Base-by-base conservation (phyloP, 2,329 filamentous ascomycete genomes). In the Fusarium neocosmosporiellum region DNA sequence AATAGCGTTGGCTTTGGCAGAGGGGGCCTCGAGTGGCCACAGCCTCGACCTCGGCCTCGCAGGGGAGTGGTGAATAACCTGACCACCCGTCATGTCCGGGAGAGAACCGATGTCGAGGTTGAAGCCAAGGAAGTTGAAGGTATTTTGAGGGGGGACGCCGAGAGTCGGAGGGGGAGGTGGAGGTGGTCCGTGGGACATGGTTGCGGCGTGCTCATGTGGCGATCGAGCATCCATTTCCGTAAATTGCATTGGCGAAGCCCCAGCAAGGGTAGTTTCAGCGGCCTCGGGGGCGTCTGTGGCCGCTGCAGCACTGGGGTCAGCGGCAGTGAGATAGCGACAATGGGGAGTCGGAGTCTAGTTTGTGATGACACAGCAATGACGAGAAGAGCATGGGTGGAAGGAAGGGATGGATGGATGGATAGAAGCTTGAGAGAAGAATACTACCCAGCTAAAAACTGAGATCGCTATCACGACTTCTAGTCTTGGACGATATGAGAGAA, bases 171-270 rank as follows among this genome's bases (percentile, higher is more conserved):
- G 80, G 50, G 79, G 80, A 72, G 80, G 79, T 68, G 79, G 81
- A 74, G 80, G 79, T 71, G 78, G 80, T 68, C 80, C 73, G 75
- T 81, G 78, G 72, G 81, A 80, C 81, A 83, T 83, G 73, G 72
- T 78, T 73, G 74, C 67, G 66, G 59, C 66, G 70, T 58, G 27
- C 69, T 73, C 65, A 69, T 75, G 66, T 78, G 72, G 70, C 63
- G 69, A 65, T 73, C 63, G 59, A 72, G 67, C 59, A 43, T 60
- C 46, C 50, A 31, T 75, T 50, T 50, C 24, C 46, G 46, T 31
- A 50, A 73, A 74, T 76, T 79, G 77, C 78, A 80, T 80, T 73
- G 73, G 74, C 55, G 69, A 70, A 67, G 68, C 59, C 43, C 68
- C 67, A 64, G 64, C 54, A 66, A 59, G 36, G 61, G 65, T 34